phyloP scores from a whole-genome alignment of 208 protist species.

The Balamuthia mandrillaris region DNA sequence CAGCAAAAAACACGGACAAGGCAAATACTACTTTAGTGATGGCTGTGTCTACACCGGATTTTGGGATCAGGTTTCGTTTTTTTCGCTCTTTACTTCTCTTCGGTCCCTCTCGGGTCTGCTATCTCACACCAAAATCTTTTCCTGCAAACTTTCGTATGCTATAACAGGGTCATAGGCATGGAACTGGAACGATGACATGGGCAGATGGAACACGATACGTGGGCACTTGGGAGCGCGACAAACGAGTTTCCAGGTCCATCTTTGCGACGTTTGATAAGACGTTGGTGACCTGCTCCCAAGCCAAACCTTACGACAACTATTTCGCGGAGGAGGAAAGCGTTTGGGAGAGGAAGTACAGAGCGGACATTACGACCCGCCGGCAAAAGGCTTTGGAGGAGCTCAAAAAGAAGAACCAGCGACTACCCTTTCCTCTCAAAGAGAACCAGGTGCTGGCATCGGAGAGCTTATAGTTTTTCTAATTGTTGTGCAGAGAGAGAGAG shows the following conservation, averaged over 20 bases:
- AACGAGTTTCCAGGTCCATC: background rate
- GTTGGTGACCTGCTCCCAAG: background rate
- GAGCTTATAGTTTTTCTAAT: too few relatives aligned
- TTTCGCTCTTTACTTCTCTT: background rate
- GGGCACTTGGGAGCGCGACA: background rate
- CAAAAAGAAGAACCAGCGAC: background rate
- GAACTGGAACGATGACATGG: constrained; percentile 15
- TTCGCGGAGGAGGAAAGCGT: constrained; percentile 25
- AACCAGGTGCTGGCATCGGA: constrained; percentile 30
- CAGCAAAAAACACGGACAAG: constrained; percentile 15
- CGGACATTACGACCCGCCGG: background rate
- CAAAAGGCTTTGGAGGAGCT: background rate
- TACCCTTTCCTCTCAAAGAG: constrained; percentile 13
- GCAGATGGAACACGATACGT: background rate
- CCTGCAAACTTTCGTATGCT: background rate
- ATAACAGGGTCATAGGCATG: background rate
- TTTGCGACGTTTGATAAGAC: background rate
- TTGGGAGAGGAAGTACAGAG: constrained; percentile 29
- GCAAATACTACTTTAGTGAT: constrained; percentile 15
- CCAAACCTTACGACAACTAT: constrained; percentile 9
- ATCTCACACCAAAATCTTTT: background rate
- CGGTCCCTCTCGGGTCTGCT: background rate
- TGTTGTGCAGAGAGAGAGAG: too few relatives aligned
- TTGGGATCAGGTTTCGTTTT: background rate
- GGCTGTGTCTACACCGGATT: background rate